Evolutionary conservation across 2,329 filamentous ascomycete genomes (phyloP).

Genomic region (Fusarium solani-melongenae): DNA sequence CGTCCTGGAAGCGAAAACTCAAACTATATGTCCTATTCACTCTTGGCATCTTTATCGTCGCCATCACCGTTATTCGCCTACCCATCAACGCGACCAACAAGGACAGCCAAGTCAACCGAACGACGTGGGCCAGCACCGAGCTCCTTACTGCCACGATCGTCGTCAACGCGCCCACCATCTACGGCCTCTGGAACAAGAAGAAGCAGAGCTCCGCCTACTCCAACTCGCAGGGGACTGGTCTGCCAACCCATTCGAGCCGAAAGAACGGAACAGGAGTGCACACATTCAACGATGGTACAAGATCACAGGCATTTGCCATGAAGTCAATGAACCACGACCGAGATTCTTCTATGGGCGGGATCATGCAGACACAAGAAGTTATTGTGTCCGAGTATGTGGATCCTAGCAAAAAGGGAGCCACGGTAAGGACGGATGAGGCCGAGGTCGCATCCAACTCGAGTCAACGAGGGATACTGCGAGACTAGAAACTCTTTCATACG

Average conservation of each 20-base stretch:
- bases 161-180: conserved; percentile 53
- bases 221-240: not conserved
- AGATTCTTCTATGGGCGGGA: not conserved
- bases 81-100: conserved; percentile 51
- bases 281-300: not conserved
- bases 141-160: conserved; percentile 48
- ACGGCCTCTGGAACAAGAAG: conserved; percentile 48
- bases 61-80: conserved; percentile 52
- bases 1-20: conserved; percentile 44
- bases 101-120: conserved; percentile 49
- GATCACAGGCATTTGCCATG: not conserved
- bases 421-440: not conserved
- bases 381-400: not conserved
- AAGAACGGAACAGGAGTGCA: not conserved
- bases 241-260: not conserved
- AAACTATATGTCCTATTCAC: conserved; percentile 50
- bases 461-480: not conserved
- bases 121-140: conserved; percentile 53
- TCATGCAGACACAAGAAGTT: not conserved
- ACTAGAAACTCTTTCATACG: not conserved
- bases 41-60: conserved; percentile 53
- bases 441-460: not conserved
- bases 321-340: not conserved
- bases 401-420: not conserved
- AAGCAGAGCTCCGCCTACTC: not conserved